phyloP scores from a whole-genome alignment of 495 filamentous ascomycete species.

The Penicillium alfredii region DNA sequence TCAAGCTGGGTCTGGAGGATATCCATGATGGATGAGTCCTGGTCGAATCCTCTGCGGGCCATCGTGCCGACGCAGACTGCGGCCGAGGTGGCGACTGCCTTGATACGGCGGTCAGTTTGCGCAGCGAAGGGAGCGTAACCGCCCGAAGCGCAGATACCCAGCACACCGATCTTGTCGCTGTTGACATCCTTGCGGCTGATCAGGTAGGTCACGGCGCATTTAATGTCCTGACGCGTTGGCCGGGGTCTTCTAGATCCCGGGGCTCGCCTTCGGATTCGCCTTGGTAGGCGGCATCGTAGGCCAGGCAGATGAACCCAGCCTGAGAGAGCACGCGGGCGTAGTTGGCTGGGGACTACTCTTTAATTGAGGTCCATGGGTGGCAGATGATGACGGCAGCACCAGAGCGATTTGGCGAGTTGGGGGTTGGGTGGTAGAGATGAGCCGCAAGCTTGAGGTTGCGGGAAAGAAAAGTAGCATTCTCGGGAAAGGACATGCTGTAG shows the following conservation, averaged over 20 bases:
- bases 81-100: slow-evolving; percentile 29
- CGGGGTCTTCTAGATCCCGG: slow-evolving; percentile 32
- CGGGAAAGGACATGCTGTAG: slow-evolving; percentile 10
- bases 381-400: slow-evolving; percentile 30
- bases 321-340: slow-evolving; percentile 27
- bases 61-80: slow-evolving; percentile 27
- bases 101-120: slow-evolving; percentile 34
- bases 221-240: slow-evolving; percentile 34
- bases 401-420: slow-evolving; percentile 11
- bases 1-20: slow-evolving; percentile 10
- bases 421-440: slow-evolving; percentile 14
- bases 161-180: slow-evolving; percentile 26
- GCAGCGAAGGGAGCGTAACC: slow-evolving; percentile 31
- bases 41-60: slow-evolving; percentile 17
- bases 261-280: slow-evolving; percentile 32
- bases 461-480: slow-evolving; percentile 17
- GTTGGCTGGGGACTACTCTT: slow-evolving; percentile 33
- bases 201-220: slow-evolving; percentile 32
- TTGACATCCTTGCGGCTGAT: slow-evolving; percentile 23
- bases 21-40: slow-evolving; percentile 11
- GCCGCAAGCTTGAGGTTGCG: slow-evolving; percentile 7
- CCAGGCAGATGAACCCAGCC: slow-evolving; percentile 27
- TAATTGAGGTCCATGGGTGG: slow-evolving; percentile 31
- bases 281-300: slow-evolving; percentile 37
- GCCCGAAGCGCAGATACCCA: slow-evolving; percentile 38